Evolutionary conservation across 2,329 filamentous ascomycete genomes (phyloP), one percentile per base, ranked within the genome.

Genomic region (Pseudogymnoascus sp.): DNA sequence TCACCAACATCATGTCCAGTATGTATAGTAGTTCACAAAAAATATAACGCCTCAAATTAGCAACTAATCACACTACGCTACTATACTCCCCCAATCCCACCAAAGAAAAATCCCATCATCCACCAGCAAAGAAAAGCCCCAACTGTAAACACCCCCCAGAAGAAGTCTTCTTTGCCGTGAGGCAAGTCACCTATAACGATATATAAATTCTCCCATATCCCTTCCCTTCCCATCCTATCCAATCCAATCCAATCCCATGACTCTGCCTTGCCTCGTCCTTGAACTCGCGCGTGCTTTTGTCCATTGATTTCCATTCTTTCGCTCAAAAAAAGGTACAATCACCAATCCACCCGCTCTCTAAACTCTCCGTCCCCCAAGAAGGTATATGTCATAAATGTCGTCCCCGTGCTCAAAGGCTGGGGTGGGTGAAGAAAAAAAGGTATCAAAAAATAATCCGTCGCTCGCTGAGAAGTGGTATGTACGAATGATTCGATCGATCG

Each of bases 161-260:
- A 52, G 45, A 52, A 57, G 55, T 57, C 34, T 57, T 57, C 55
- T 57, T 38, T 57, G 55, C 55, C 55, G 55, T 37, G 55, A 57
- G 55, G 55, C 55, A 57, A 57, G 30, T 57, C 34, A 19, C 30
- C 55, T 28, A 21, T 38, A 57, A 26, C 55, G 30, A 57, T 38
- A 57, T 57, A 21, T 34, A 38, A 35, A 34, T 23, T 37, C 30
- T n/a, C 33, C 55, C 55, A 23, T 35, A 19, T 33, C 52, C 26
- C 28, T 9, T 38, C 34, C 30, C n/a, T 10, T 37, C 12, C 19
- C 10, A 6, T 52, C 23, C 23, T 3, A 13, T 37, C 12, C 19
- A 12, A 6, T 52, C 23, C 23, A 8, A 13, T 30, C 23, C 45
- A 18, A 26, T 18, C 18, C 55, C 30, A 34, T 56, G 28, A n/a